These are phyloP conservation scores for Quercus rubra DNA, from an alignment of 306 rosid genomes.

Conservation along the genomic window DNA sequence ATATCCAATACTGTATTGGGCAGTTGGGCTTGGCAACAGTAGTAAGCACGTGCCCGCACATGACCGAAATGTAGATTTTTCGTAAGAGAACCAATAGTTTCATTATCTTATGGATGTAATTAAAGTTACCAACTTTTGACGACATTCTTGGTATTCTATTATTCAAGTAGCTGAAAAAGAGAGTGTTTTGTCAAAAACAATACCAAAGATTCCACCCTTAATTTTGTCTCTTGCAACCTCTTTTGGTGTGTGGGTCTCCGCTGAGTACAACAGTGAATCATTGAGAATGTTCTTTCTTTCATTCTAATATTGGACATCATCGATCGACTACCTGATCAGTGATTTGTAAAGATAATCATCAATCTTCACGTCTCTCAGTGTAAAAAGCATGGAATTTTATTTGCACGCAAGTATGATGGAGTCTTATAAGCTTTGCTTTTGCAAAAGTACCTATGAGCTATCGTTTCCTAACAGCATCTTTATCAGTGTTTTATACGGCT, in stretches of 20 bases:
- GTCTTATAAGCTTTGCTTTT: neutral
- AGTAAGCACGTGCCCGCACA: conserved; percentile 24
- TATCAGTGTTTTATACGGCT: neutral
- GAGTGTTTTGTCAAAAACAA: neutral
- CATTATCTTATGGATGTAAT: neutral
- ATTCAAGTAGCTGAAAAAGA: neutral
- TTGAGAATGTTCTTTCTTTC: neutral
- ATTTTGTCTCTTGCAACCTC: conserved; percentile 5
- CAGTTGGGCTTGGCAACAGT: neutral
- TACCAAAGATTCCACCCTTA: conserved; percentile 13
- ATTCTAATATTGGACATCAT: neutral
- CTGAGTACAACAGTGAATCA: neutral
- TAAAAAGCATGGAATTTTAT: neutral
- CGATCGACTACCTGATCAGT: neutral
- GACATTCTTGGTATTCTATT: conserved; percentile 7
- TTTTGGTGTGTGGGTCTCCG: neutral
- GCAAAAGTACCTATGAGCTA: neutral
- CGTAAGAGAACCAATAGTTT: too few relatives aligned
- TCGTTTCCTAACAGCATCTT: neutral
- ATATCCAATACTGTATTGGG: neutral
- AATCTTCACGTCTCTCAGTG: neutral
- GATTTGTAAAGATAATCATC: neutral
- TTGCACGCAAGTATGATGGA: neutral
- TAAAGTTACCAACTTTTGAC: neutral
- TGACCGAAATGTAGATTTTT: conserved; percentile 14